These are phyloP conservation scores for Corynespora cassiicola DNA, from an alignment of 2,329 filamentous ascomycete species.

Conservation along the genomic window DNA sequence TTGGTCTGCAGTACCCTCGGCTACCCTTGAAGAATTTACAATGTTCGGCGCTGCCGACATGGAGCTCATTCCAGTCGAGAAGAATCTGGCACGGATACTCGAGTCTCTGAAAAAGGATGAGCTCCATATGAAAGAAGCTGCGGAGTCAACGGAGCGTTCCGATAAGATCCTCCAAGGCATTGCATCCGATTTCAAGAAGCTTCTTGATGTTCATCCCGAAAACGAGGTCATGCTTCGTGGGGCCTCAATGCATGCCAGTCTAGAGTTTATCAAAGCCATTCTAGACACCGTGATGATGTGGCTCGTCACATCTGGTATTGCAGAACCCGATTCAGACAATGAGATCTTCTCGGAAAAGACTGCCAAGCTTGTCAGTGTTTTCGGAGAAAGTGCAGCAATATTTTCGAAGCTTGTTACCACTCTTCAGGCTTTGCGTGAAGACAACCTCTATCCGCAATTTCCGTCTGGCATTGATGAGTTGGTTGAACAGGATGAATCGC, in stretches of 20 bases:
- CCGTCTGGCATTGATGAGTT: constrained; percentile 26
- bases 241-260: constrained; percentile 25
- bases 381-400: too few species aligned
- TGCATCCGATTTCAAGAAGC: constrained; percentile 15
- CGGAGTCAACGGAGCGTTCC: constrained; percentile 73
- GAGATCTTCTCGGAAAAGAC: neutral
- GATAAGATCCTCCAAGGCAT: constrained; percentile 22
- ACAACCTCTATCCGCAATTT: constrained; percentile 36
- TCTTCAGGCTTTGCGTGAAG: constrained; percentile 25
- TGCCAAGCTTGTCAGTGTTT: too few species aligned
- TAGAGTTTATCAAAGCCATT: constrained; percentile 25
- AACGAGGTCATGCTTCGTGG: constrained; percentile 30
- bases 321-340: constrained; percentile 9
- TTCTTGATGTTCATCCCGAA: constrained; percentile 26
- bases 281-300: constrained; percentile 22
- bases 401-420: too few species aligned
- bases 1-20: constrained; percentile 78
- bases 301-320: constrained; percentile 14
- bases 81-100: constrained; percentile 86
- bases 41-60: constrained; percentile 80
- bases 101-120: constrained; percentile 84
- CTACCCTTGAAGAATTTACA: constrained; percentile 78
- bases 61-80: constrained; percentile 90
- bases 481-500: constrained; percentile 22
- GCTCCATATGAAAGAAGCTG: constrained; percentile 82